Conservation (phyloP, 139 green algal species). For the Zygnema circumcarinatum region DNA sequence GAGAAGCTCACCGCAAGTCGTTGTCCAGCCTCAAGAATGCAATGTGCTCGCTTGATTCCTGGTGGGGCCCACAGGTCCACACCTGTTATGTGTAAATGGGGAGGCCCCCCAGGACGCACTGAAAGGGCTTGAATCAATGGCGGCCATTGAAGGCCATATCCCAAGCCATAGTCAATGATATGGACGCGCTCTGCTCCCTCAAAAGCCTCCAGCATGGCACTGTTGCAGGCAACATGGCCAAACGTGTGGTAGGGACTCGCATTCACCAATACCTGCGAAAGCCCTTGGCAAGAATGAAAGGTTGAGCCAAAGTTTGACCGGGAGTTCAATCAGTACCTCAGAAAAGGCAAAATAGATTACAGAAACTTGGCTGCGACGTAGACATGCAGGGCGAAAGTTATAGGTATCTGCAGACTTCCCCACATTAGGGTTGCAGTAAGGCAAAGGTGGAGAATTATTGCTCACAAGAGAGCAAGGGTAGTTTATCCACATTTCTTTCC, state of each 20-base stretch:
- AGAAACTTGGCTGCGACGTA: too few relatives aligned
- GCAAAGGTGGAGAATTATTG: too few relatives aligned
- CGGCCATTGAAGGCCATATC: conserved; percentile 24
- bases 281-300: not conserved
- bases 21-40: not conserved
- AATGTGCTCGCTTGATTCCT: not conserved
- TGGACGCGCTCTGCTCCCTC: conserved; percentile 6
- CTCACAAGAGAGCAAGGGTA: too few relatives aligned
- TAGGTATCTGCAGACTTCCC: too few relatives aligned
- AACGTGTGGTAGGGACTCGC: conserved; percentile 37
- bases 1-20: not conserved
- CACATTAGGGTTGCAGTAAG: too few relatives aligned
- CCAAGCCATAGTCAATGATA: conserved; percentile 50
- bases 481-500: too few relatives aligned
- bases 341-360: too few relatives aligned
- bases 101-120: conserved; percentile 11
- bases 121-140: conserved; percentile 30
- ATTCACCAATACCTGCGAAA: conserved; percentile 21
- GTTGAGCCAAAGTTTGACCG: not conserved
- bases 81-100: conserved; percentile 9
- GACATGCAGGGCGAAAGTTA: too few relatives aligned
- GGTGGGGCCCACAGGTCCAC: too few relatives aligned
- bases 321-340: too few relatives aligned
- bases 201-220: conserved; percentile 34
- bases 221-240: conserved; percentile 37